phyloP scores from a whole-genome alignment of 495 filamentous ascomycete species.

The Penicillium pulvis region DNA sequence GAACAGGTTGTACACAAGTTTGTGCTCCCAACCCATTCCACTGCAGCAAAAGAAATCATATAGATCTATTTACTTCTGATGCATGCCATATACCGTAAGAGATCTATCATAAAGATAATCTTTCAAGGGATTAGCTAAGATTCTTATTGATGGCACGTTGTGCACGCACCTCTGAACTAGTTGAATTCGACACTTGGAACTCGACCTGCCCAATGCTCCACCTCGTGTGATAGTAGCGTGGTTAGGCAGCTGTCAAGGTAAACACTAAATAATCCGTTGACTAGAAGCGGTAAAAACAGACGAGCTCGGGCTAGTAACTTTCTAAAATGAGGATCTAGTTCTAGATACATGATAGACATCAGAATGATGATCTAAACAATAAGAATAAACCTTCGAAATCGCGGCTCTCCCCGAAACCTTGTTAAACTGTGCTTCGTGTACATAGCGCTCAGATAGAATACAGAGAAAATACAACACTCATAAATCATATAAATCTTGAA shows the following conservation, averaged over 20 bases:
- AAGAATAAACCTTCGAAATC: too few species aligned
- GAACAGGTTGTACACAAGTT: not conserved
- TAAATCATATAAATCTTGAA: conserved; percentile 5
- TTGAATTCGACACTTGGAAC: not conserved
- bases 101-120: not conserved
- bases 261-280: not conserved
- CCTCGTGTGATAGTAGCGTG: not conserved
- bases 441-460: not conserved
- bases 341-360: too few species aligned
- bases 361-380: too few species aligned
- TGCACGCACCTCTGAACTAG: not conserved
- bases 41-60: not conserved
- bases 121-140: not conserved
- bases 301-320: too few species aligned
- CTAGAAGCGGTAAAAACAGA: not conserved
- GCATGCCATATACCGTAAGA: not conserved
- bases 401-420: not conserved
- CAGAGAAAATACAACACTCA: not conserved
- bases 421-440: not conserved
- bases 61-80: not conserved
- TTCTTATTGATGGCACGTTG: not conserved
- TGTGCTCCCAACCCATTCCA: not conserved
- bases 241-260: conserved; percentile 7
- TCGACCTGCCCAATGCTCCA: not conserved
- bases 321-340: too few species aligned